phyloP scores from a whole-genome alignment of 306 rosid genomes.

The Prunus kanzakura region DNA sequence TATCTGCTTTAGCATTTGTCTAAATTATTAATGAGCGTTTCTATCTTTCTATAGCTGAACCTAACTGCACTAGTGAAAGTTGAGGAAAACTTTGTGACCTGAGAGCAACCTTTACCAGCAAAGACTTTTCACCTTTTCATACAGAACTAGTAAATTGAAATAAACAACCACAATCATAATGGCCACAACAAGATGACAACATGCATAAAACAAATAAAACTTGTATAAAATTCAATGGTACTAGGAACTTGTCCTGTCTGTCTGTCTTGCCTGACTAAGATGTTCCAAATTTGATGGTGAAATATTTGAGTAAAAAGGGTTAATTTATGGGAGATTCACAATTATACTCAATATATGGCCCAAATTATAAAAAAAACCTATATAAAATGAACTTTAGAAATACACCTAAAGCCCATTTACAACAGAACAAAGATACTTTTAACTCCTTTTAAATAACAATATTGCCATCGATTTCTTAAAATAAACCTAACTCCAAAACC shows the following conservation, averaged over 20 bases:
- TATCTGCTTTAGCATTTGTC: too few relatives aligned
- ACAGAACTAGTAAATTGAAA: not conserved
- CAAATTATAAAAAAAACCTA: too few relatives aligned
- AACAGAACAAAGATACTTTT: too few relatives aligned
- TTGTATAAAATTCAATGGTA: not conserved
- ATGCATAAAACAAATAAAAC: not conserved
- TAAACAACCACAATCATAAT: not conserved
- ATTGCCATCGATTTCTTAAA: too few relatives aligned
- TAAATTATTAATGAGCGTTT: not conserved
- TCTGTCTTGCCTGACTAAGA: not conserved
- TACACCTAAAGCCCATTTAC: too few relatives aligned
- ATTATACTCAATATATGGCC: too few relatives aligned
- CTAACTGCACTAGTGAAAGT: not conserved
- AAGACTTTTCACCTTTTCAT: not conserved
- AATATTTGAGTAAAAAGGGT: not conserved
- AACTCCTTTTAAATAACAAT: too few relatives aligned
- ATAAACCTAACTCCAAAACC: fast-evolving
- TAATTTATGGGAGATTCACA: not conserved
- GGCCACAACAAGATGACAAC: not conserved
- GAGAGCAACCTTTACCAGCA: not conserved
- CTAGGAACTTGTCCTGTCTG: not conserved
- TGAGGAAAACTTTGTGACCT: slow-evolving; percentile 1
- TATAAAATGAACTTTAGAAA: too few relatives aligned
- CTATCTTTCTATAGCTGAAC: not conserved
- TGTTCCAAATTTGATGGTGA: not conserved